A percentile compares a stretch with the other conserved stretches of the same genome.
phyloP scores from a whole-genome alignment of 352 stramenopile species.

The Phytophthora agathidicida region DNA sequence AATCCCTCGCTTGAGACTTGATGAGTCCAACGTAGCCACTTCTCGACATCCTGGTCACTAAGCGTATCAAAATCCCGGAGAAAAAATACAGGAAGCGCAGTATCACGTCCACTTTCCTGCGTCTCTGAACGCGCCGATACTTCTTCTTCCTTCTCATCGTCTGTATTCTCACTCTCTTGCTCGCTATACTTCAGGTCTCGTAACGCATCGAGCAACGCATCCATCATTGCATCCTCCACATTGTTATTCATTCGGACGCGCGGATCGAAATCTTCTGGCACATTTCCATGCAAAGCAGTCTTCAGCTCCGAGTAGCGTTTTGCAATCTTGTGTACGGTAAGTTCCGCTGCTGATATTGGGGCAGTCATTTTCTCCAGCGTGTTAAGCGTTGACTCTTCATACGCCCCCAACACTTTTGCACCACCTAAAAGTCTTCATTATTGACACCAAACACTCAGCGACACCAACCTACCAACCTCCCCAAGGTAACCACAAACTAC shows the following conservation, averaged over 20 bases:
- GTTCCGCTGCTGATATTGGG: conserved; percentile 28
- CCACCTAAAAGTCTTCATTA: conserved; percentile 32
- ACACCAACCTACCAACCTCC: not conserved
- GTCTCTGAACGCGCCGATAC: not conserved
- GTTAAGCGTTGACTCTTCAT: conserved; percentile 34
- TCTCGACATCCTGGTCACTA: conserved; percentile 33
- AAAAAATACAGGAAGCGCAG: conserved; percentile 53
- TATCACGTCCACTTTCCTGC: not conserved
- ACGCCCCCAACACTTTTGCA: conserved; percentile 41
- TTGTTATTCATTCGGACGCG: conserved; percentile 15
- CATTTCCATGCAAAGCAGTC: conserved; percentile 40
- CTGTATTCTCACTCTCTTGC: not conserved
- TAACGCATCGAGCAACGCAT: conserved; percentile 25
- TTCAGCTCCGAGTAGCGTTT: conserved; percentile 52
- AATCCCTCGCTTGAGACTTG: conserved; percentile 48
- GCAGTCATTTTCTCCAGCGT: conserved; percentile 41
- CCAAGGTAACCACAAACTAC: conserved; percentile 1
- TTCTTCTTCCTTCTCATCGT: not conserved
- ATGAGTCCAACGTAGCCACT: conserved; percentile 60
- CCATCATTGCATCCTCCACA: conserved; percentile 33
- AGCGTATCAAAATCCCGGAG: conserved; percentile 60
- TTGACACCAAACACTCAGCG: not conserved
- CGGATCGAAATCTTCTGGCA: conserved; percentile 50
- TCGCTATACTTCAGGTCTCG: conserved; percentile 22
- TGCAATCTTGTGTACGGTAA: conserved; percentile 34